phyloP scores from a whole-genome alignment of 441 rosid species.

The Mallotus japonicus region DNA sequence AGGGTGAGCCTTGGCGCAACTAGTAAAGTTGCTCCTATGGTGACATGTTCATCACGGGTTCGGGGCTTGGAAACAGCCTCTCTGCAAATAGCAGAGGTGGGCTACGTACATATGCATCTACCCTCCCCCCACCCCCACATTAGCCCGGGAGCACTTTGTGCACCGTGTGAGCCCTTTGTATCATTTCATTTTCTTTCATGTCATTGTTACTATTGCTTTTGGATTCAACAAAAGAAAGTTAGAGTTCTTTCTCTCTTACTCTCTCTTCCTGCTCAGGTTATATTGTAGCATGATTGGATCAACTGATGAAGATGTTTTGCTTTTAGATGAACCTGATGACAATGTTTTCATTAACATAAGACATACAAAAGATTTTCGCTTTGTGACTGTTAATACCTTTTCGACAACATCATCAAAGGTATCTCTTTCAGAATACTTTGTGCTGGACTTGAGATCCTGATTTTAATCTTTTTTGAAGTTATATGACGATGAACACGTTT shows the following conservation, averaged over 20 bases:
- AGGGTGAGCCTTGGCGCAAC: not conserved
- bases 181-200: conserved; percentile 16
- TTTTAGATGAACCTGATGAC: conserved; percentile 70
- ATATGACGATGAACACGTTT: conserved; percentile 42
- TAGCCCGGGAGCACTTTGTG: not conserved
- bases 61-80: not conserved
- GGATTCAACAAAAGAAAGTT: conserved; percentile 12
- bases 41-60: not conserved
- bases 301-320: conserved; percentile 78
- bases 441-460: conserved; percentile 11
- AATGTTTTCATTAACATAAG: conserved; percentile 64
- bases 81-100: too few relatives aligned
- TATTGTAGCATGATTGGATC: conserved; percentile 93
- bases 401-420: conserved; percentile 82
- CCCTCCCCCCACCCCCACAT: not conserved
- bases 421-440: conserved; percentile 20
- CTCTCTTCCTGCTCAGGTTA: conserved; percentile 40
- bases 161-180: conserved; percentile 2
- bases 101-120: too few relatives aligned
- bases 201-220: conserved; percentile 5
- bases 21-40: not conserved
- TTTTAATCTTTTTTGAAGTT: conserved; percentile 23
- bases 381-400: conserved; percentile 66
- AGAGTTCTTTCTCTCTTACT: not conserved
- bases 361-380: conserved; percentile 84